These are phyloP conservation scores for Hysterangium stoloniferum DNA, from an alignment of 768 basidiomycete genomes.

Conservation along the genomic window DNA sequence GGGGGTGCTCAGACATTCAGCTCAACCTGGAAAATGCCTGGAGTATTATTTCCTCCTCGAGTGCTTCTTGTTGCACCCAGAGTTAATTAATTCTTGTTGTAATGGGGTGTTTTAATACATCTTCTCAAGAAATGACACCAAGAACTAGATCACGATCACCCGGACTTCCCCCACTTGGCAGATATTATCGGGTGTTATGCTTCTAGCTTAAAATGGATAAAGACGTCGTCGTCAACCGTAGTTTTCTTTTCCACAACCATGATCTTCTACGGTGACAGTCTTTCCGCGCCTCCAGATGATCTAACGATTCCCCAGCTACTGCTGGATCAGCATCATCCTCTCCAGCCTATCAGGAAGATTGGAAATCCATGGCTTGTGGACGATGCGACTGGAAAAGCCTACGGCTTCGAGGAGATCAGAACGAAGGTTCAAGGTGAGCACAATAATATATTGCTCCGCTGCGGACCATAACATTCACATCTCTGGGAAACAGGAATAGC, in stretches of 20 bases:
- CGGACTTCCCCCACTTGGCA: no score
- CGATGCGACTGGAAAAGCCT: slow-evolving; percentile 39
- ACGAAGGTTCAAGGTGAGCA: slow-evolving; percentile 2
- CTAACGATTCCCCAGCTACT: slow-evolving; percentile 62
- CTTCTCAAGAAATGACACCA: no score
- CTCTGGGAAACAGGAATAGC: slow-evolving; percentile 1
- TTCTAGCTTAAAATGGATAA: no score
- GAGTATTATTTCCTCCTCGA: no score
- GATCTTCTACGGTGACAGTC: slow-evolving; percentile 2
- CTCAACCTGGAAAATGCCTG: no score
- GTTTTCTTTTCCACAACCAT: background rate
- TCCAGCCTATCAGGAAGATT: slow-evolving; percentile 38
- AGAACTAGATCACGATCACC: no score
- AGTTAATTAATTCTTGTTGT: no score
- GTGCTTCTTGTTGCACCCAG: no score
- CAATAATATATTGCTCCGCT: background rate
- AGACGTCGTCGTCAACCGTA: no score
- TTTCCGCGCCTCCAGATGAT: slow-evolving; percentile 31
- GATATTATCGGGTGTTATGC: no score
- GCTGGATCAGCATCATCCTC: slow-evolving; percentile 35
- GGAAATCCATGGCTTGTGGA: slow-evolving; percentile 52
- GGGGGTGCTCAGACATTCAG: no score
- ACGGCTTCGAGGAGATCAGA: slow-evolving; percentile 30
- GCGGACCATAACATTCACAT: background rate
- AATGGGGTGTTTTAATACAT: no score